Conservation (phyloP, 495 filamentous ascomycete genomes). For the Hypoxylon lenormandii region DNA sequence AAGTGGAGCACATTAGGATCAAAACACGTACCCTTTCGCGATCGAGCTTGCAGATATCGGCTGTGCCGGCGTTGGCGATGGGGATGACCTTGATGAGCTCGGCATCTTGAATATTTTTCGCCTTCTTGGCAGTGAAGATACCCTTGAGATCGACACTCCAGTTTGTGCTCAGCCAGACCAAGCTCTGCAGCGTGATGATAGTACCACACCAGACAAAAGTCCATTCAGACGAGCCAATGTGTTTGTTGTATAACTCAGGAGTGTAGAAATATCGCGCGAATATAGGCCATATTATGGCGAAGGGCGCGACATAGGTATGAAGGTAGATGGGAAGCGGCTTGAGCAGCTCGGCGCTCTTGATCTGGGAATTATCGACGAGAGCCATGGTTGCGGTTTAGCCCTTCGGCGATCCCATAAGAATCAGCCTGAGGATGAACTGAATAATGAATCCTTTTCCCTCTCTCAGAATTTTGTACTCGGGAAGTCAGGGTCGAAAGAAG, state of each 20-base stretch:
- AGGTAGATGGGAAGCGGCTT: conserved; percentile 83
- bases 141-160: conserved; percentile 92
- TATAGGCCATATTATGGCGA: conserved; percentile 86
- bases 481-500: neutral
- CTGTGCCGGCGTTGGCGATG: conserved; percentile 83
- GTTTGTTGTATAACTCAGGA: conserved; percentile 82
- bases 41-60: conserved; percentile 85
- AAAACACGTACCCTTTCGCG: conserved; percentile 71
- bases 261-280: conserved; percentile 89
- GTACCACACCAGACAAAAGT: conserved; percentile 91
- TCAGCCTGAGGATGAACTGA: neutral
- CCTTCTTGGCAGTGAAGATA: conserved; percentile 80
- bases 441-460: conserved; percentile 1
- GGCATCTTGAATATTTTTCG: conserved; percentile 79
- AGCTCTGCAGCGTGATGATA: conserved; percentile 86
- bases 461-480: neutral
- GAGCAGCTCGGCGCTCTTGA: conserved; percentile 86
- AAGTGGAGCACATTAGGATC: neutral
- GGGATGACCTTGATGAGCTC: conserved; percentile 93
- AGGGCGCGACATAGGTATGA: conserved; percentile 93
- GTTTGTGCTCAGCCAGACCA: conserved; percentile 94
- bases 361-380: conserved; percentile 91
- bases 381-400: conserved; percentile 55
- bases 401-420: conserved; percentile 25
- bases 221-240: conserved; percentile 92